phyloP scores from a whole-genome alignment of 805 yeast species.

The Myxozyma geophila region DNA sequence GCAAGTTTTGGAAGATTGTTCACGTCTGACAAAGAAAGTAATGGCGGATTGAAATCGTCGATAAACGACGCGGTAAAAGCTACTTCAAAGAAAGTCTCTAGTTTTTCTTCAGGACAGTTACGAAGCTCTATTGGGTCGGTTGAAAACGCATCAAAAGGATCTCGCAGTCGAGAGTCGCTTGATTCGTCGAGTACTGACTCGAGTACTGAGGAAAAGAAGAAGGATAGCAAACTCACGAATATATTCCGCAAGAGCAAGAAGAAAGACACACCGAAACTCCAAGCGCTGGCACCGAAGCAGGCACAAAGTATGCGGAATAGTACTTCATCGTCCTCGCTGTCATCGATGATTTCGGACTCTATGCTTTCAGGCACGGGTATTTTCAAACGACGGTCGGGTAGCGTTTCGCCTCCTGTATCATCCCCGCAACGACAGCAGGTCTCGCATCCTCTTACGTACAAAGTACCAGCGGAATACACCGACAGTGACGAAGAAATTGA shows the following conservation, averaged over 20 bases:
- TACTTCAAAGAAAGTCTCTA: conserved; percentile 6
- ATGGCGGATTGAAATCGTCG: conserved; percentile 1
- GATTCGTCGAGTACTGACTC: conserved; percentile 8
- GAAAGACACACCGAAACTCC: background rate
- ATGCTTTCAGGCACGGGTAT: conserved; percentile 1
- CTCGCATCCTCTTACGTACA: background rate
- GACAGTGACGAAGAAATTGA: background rate
- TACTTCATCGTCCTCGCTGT: conserved; percentile 23
- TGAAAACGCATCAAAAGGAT: background rate
- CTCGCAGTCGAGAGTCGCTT: conserved; percentile 1
- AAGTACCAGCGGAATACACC: background rate
- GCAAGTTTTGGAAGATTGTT: conserved; percentile 27
- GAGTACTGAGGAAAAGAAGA: conserved; percentile 8
- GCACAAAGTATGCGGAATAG: conserved; percentile 4
- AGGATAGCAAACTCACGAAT: conserved; percentile 11
- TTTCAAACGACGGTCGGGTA: conserved; percentile 9
- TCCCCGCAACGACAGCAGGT: background rate
- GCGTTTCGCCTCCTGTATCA: conserved; percentile 12
- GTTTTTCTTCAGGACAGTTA: background rate
- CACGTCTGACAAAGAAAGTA: conserved; percentile 17
- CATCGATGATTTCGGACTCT: conserved; percentile 19
- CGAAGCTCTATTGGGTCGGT: background rate
- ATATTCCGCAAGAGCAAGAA: conserved; percentile 11
- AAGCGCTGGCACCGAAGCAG: background rate
- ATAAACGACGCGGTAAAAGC: conserved; percentile 1